Evolutionary conservation across 1,284 basidiomycete species (phyloP).

Genomic region (Ceratobasidium sp.): DNA sequence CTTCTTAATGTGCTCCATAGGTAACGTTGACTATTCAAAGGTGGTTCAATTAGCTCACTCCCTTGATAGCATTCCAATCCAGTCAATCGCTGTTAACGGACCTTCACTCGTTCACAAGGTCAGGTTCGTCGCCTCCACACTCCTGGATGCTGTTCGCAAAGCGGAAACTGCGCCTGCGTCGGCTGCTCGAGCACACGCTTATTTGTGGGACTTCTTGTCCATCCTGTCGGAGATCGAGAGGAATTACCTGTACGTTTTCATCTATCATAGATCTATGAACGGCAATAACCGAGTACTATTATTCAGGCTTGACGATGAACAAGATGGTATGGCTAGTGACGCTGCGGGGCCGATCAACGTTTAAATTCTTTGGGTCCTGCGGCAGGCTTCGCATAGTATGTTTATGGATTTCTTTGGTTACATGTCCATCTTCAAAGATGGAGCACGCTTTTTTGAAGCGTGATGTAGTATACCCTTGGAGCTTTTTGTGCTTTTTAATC

Average conservation of each 20-base stretch:
- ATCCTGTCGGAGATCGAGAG: slow-evolving; percentile 88
- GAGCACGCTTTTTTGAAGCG: slow-evolving; percentile 23
- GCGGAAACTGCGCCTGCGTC: slow-evolving; percentile 76
- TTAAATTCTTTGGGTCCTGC: slow-evolving; percentile 16
- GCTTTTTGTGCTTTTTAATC: slow-evolving; percentile 7
- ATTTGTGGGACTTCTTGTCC: slow-evolving; percentile 87
- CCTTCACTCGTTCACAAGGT: slow-evolving; percentile 75
- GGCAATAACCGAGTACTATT: background rate
- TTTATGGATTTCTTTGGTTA: slow-evolving; percentile 5
- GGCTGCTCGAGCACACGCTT: slow-evolving; percentile 78
- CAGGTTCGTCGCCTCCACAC: slow-evolving; percentile 84
- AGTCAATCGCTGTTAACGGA: slow-evolving; percentile 88
- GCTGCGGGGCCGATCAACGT: slow-evolving; percentile 18
- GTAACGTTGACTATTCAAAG: slow-evolving; percentile 46
- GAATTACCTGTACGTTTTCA: slow-evolving; percentile 63
- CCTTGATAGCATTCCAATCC: slow-evolving; percentile 76
- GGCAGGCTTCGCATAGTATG: background rate
- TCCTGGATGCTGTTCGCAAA: slow-evolving; percentile 84
- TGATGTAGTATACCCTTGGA: slow-evolving; percentile 21
- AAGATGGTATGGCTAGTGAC: slow-evolving; percentile 65
- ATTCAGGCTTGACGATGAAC: slow-evolving; percentile 61
- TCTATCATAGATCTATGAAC: slow-evolving; percentile 57
- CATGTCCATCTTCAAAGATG: slow-evolving; percentile 7
- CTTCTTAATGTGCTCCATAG: slow-evolving; percentile 82
- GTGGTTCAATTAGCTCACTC: slow-evolving; percentile 29